Conservation (phyloP, 257 asterid genomes). For the Solanum tacnaense region DNA sequence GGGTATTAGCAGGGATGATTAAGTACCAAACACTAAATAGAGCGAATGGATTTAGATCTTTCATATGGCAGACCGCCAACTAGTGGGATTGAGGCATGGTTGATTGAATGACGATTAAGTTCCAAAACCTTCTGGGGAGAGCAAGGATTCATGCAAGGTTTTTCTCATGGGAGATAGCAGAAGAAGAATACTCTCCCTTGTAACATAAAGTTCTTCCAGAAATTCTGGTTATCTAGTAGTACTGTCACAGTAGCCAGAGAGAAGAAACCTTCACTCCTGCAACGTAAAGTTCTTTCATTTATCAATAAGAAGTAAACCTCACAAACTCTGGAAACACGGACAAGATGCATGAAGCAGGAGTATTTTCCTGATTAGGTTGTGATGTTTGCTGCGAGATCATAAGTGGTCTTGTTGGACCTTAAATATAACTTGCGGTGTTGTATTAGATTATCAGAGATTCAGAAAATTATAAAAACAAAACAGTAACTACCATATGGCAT, state of each 20-base stretch:
- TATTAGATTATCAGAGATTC: neutral
- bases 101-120: neutral
- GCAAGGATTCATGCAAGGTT: neutral
- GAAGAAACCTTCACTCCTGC: neutral
- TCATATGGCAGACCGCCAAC: neutral
- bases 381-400: neutral
- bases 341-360: neutral
- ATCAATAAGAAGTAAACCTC: neutral
- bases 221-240: neutral
- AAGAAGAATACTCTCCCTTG: neutral
- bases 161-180: neutral
- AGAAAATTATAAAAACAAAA: neutral
- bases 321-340: neutral
- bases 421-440: neutral
- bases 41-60: neutral
- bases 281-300: neutral
- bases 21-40: neutral
- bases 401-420: neutral
- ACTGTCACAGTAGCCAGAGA: neutral
- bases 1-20: neutral
- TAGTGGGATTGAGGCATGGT: neutral
- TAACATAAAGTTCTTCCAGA: neutral
- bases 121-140: neutral
- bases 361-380: neutral
- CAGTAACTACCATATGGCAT: neutral